Conservation (phyloP, 495 filamentous ascomycete species). For the Hyaloscypha hepaticicola region DNA sequence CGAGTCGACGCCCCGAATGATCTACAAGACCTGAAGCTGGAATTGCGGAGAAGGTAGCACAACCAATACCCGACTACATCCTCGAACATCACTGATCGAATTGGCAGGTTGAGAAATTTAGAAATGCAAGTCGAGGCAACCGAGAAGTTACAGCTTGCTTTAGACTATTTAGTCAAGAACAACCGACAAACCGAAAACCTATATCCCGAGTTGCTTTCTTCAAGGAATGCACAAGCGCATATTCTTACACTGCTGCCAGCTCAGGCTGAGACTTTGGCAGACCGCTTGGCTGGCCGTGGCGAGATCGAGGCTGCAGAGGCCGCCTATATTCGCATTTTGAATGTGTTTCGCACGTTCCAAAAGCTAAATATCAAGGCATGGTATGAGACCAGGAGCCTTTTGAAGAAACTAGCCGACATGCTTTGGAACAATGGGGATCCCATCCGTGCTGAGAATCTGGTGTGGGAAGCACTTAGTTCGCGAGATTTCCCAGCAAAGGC, state of each 20-base stretch:
- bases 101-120: neutral
- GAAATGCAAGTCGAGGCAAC: constrained; percentile 2
- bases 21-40: neutral
- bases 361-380: neutral
- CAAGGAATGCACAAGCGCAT: neutral
- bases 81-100: neutral
- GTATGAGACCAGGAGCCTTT: neutral
- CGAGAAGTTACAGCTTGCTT: neutral
- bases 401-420: constrained; percentile 2
- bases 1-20: neutral
- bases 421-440: neutral
- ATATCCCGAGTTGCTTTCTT: neutral
- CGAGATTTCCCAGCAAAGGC: neutral
- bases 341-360: neutral
- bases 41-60: neutral
- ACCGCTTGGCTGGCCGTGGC: neutral
- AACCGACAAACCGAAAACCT: neutral
- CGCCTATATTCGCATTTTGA: neutral
- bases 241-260: neutral
- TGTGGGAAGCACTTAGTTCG: neutral
- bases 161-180: neutral
- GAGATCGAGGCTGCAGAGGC: neutral
- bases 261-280: constrained; percentile 6
- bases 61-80: neutral
- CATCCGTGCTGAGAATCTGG: neutral